Percentiles rank a stretch among this genome's conserved stretches.
Evolutionary conservation across 2,329 filamentous ascomycete species (phyloP).

Genomic region (Alternaria sp.): DNA sequence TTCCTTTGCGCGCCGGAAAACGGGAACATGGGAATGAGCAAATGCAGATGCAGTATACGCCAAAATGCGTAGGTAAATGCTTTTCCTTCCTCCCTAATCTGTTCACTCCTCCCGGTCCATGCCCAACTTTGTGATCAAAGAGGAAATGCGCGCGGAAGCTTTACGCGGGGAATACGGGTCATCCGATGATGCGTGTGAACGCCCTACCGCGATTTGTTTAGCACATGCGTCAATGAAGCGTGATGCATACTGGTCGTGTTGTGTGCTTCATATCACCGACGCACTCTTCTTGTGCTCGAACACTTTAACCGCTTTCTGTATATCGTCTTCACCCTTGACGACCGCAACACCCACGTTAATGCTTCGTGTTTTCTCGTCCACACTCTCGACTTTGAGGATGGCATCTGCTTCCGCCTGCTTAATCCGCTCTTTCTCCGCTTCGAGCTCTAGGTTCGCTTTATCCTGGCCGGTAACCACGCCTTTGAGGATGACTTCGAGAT

Average conservation of each 20-base stretch:
- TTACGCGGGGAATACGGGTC: not conserved
- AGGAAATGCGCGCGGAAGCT: not conserved
- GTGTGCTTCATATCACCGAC: not conserved
- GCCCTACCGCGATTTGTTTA: not conserved
- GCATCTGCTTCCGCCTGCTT: slow-evolving; percentile 5
- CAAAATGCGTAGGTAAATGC: not conserved
- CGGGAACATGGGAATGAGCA: not conserved
- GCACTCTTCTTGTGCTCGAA: slow-evolving; percentile 9
- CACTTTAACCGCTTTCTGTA: not conserved
- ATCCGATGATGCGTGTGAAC: not conserved
- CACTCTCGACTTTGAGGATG: not conserved
- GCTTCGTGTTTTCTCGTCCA: not conserved
- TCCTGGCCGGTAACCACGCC: slow-evolving; percentile 41
- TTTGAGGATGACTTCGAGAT: slow-evolving; percentile 51
- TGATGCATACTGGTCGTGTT: not conserved
- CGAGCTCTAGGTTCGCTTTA: slow-evolving; percentile 25
- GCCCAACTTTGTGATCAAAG: not conserved
- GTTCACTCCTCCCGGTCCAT: not conserved
- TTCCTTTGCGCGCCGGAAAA: not conserved
- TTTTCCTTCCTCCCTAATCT: not conserved
- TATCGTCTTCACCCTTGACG: slow-evolving; percentile 1
- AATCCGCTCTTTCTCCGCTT: slow-evolving; percentile 13
- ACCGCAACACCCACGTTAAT: slow-evolving; percentile 12
- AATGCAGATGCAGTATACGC: not conserved
- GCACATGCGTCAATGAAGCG: not conserved